Percentiles rank a stretch among this genome's conserved stretches.
Conservation (phyloP, 495 filamentous ascomycete species). For the Aspergillus kassunensis region DNA sequence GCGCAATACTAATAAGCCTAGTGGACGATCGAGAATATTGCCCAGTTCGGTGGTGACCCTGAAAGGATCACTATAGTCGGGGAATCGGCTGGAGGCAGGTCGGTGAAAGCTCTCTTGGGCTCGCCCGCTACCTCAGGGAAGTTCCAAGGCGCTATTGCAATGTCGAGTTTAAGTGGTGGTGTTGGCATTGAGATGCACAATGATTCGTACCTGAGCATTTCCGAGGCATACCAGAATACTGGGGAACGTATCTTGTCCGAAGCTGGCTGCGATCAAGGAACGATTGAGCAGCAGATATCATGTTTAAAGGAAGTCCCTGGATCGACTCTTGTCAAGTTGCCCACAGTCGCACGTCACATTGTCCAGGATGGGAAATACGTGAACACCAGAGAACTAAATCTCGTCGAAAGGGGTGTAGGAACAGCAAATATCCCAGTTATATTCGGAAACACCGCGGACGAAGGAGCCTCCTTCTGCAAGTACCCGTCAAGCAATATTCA, state of each 20-base stretch:
- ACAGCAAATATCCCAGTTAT: constrained; percentile 38
- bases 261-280: constrained; percentile 31
- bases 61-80: constrained; percentile 17
- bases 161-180: constrained; percentile 40
- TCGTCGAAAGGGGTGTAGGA: constrained; percentile 26
- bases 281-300: constrained; percentile 29
- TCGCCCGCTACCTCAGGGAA: constrained; percentile 30
- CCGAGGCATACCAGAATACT: constrained; percentile 31
- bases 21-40: constrained; percentile 33
- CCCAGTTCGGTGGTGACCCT: constrained; percentile 34
- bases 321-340: constrained; percentile 22
- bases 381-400: constrained; percentile 33
- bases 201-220: constrained; percentile 35
- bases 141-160: constrained; percentile 37
- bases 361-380: constrained; percentile 43
- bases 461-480: constrained; percentile 37
- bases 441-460: constrained; percentile 36
- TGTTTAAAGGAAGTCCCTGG: constrained; percentile 36
- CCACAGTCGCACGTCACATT: constrained; percentile 37
- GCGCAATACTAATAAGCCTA: constrained; percentile 1
- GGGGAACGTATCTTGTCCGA: constrained; percentile 34
- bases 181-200: constrained; percentile 29
- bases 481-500: constrained; percentile 33
- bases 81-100: constrained; percentile 22
- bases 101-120: constrained; percentile 16